These are phyloP conservation scores for Papiliotrema fonsecae DNA, from an alignment of 1,284 basidiomycete genomes.

Conservation along the genomic window DNA sequence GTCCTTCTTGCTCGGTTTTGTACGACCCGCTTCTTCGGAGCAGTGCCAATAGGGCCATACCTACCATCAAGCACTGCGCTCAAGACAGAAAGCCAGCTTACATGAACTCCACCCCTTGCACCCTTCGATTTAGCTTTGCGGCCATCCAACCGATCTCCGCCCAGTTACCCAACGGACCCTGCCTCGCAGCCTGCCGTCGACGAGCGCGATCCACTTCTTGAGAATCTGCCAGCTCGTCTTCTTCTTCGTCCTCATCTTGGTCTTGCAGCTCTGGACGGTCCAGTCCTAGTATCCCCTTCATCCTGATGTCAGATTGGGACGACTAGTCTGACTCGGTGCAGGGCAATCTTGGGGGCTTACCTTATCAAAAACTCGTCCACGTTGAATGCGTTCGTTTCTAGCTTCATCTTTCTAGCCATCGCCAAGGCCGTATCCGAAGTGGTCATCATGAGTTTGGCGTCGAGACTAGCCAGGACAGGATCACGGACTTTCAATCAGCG, in stretches of 20 bases:
- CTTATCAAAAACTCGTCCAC: slow-evolving; percentile 48
- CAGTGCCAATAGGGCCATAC: slow-evolving; percentile 34
- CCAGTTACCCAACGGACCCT: slow-evolving; percentile 38
- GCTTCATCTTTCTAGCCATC: slow-evolving; percentile 42
- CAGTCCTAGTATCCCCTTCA: slow-evolving; percentile 32
- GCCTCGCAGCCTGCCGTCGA: slow-evolving; percentile 11
- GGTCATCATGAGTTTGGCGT: slow-evolving; percentile 31
- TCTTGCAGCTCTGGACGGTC: slow-evolving; percentile 18
- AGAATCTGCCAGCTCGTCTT: slow-evolving; percentile 33
- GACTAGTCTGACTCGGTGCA: background rate
- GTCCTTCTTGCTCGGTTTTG: slow-evolving; percentile 5
- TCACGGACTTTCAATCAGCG: slow-evolving; percentile 22
- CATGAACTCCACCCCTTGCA: slow-evolving; percentile 50
- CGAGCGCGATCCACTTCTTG: slow-evolving; percentile 16
- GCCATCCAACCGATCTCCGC: slow-evolving; percentile 48
- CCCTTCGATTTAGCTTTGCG: slow-evolving; percentile 36
- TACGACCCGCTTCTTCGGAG: slow-evolving; percentile 16
- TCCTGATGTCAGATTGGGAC: slow-evolving; percentile 10
- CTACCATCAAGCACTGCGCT: slow-evolving; percentile 11
- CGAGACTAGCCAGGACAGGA: slow-evolving; percentile 30
- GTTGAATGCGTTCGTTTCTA: slow-evolving; percentile 48
- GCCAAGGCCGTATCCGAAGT: slow-evolving; percentile 28
- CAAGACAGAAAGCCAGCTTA: slow-evolving; percentile 23
- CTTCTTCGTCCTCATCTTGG: slow-evolving; percentile 16
- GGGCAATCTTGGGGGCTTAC: slow-evolving; percentile 16